Evolutionary conservation across 495 filamentous ascomycete species (phyloP).

Genomic region (Hypoxylon subgilvum): DNA sequence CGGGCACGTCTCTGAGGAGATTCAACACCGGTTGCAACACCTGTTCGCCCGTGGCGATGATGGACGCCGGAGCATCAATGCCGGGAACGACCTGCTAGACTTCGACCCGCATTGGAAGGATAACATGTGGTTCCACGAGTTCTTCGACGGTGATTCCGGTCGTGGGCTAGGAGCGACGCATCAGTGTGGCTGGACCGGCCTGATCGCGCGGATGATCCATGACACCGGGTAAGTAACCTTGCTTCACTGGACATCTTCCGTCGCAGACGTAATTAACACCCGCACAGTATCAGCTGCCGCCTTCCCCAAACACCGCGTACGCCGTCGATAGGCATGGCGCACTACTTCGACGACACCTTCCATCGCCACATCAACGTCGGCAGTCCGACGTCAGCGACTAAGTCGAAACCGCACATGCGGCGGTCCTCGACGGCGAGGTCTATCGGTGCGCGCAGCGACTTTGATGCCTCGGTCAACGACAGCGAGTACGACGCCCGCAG

Average conservation of each 20-base stretch:
- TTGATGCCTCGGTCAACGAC: slow-evolving; percentile 55
- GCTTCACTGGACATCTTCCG: neutral
- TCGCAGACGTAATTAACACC: slow-evolving; percentile 11
- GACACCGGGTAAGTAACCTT: slow-evolving; percentile 77
- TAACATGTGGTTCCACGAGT: slow-evolving; percentile 94
- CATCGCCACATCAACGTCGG: slow-evolving; percentile 52
- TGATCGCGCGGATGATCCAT: slow-evolving; percentile 95
- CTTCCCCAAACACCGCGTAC: slow-evolving; percentile 91
- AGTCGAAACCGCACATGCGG: slow-evolving; percentile 62
- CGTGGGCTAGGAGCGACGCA: slow-evolving; percentile 90
- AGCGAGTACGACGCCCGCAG: slow-evolving; percentile 44
- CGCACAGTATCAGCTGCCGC: slow-evolving; percentile 78
- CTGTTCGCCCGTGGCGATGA: slow-evolving; percentile 83
- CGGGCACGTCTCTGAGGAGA: slow-evolving; percentile 92
- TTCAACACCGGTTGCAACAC: slow-evolving; percentile 94
- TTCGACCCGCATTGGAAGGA: slow-evolving; percentile 92
- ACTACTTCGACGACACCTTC: slow-evolving; percentile 96
- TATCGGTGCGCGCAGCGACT: slow-evolving; percentile 88
- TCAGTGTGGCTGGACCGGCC: slow-evolving; percentile 96
- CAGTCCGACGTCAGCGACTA: slow-evolving; percentile 44
- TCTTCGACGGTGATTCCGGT: slow-evolving; percentile 92
- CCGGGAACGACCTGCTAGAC: slow-evolving; percentile 79
- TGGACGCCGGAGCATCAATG: slow-evolving; percentile 85
- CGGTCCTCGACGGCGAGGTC: slow-evolving; percentile 84
- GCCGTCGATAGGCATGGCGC: slow-evolving; percentile 77